Percentiles rank a stretch among this genome's conserved stretches.
Conservation (phyloP, 2,329 filamentous ascomycete genomes). For the Aspergillus ruber region DNA sequence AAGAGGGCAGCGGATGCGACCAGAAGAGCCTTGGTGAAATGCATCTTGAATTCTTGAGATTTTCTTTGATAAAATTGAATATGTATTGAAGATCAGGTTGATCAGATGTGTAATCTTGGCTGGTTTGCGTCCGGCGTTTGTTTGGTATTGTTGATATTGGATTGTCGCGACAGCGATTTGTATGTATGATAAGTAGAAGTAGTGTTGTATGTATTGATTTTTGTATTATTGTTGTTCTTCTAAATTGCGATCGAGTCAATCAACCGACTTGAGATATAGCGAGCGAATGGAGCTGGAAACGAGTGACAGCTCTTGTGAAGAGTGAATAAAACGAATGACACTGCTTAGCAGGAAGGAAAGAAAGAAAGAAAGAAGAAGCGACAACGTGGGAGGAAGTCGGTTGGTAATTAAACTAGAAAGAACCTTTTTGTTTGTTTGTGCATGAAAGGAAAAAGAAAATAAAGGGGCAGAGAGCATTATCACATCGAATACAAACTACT, state of each 20-base stretch:
- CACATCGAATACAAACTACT: too few species aligned
- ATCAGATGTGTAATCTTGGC: slow-evolving; percentile 3
- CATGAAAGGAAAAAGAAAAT: too few species aligned
- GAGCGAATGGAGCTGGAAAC: slow-evolving; percentile 29
- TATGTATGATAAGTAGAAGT: neutral
- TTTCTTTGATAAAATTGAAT: neutral
- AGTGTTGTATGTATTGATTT: neutral
- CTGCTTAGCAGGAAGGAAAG: slow-evolving; percentile 11
- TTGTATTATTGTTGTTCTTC: too few species aligned
- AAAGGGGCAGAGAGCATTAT: too few species aligned
- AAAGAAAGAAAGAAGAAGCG: slow-evolving; percentile 3
- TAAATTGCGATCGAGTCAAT: neutral
- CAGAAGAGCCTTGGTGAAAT: slow-evolving; percentile 28
- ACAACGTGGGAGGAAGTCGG: neutral
- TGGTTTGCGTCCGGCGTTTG: neutral
- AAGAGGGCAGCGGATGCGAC: slow-evolving; percentile 21
- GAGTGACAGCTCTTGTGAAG: slow-evolving; percentile 27
- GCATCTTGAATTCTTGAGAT: slow-evolving; percentile 18
- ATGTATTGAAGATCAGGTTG: slow-evolving; percentile 3
- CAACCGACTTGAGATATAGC: slow-evolving; percentile 7
- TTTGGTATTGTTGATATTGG: neutral
- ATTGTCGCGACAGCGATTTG: neutral
- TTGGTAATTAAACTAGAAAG: neutral
- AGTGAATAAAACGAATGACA: slow-evolving; percentile 6
- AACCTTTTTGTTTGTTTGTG: too few species aligned